A percentile compares a stretch with the other conserved stretches of the same genome.
Evolutionary conservation across 2,329 filamentous ascomycete genomes (phyloP).

Genomic region (Xylaria digitata): DNA sequence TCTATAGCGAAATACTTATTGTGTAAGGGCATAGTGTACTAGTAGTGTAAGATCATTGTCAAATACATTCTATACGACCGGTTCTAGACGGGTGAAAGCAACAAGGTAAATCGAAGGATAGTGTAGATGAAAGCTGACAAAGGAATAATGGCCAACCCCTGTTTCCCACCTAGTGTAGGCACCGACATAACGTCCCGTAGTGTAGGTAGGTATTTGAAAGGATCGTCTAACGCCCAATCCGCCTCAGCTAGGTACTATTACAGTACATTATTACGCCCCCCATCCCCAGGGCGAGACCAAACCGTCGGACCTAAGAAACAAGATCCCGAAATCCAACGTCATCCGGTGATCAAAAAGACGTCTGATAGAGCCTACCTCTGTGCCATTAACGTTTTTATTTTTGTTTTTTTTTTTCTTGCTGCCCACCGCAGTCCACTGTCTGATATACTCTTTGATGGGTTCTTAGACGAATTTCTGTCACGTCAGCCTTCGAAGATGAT

Average conservation of each 20-base stretch:
- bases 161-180: conserved; percentile 14
- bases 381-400: conserved; percentile 9
- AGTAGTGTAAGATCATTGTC: not conserved
- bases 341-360: conserved; percentile 20
- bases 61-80: not conserved
- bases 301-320: conserved; percentile 10
- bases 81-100: not conserved
- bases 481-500: conserved; percentile 38
- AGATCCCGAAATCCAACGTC: conserved; percentile 33
- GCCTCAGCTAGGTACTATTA: not conserved
- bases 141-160: conserved; percentile 23
- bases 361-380: conserved; percentile 8
- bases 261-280: not conserved
- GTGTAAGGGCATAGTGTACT: not conserved
- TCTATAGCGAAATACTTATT: too few species aligned
- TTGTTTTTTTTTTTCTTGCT: not conserved
- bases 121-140: conserved; percentile 26
- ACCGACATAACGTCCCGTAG: conserved; percentile 10
- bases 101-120: too few species aligned
- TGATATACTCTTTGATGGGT: not conserved
- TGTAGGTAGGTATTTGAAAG: conserved; percentile 23
- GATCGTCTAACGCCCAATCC: conserved; percentile 15
- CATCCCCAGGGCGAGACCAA: conserved; percentile 7
- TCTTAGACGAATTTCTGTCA: conserved; percentile 10
- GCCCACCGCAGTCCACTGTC: not conserved